Evolutionary conservation across 2,329 filamentous ascomycete genomes (phyloP).

Genomic region (Tolypocladium tropicale): DNA sequence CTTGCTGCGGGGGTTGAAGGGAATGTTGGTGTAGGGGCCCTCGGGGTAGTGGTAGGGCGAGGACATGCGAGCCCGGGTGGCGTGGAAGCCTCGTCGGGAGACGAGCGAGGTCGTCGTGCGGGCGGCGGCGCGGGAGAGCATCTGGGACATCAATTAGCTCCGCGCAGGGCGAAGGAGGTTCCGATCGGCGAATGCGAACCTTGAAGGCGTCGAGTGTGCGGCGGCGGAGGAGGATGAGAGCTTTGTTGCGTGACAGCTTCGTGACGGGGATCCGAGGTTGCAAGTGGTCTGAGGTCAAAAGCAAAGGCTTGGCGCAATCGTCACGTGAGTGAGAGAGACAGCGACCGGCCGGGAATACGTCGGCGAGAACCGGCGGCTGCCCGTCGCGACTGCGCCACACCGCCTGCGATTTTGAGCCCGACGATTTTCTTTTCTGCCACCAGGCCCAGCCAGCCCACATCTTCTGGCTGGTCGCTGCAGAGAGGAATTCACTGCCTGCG

Average conservation of each 20-base stretch:
- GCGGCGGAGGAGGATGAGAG: constrained; percentile 14
- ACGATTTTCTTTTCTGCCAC: constrained; percentile 17
- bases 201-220: constrained; percentile 6
- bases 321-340: constrained; percentile 8
- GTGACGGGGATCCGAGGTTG: constrained; percentile 16
- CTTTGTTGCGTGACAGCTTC: constrained; percentile 14
- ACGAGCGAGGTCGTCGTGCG: constrained; percentile 58
- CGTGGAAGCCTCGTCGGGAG: constrained; percentile 88
- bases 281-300: constrained; percentile 21
- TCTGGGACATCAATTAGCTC: constrained; percentile 48
- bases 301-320: constrained; percentile 13
- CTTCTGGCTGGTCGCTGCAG: neutral
- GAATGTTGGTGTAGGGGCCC: constrained; percentile 87
- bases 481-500: constrained; percentile 1
- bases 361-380: neutral
- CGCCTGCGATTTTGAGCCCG: constrained; percentile 9
- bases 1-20: constrained; percentile 90
- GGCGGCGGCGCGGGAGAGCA: constrained; percentile 65
- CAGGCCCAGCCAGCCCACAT: constrained; percentile 11
- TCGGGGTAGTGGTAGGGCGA: constrained; percentile 98
- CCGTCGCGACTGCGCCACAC: constrained; percentile 8
- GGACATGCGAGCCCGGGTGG: constrained; percentile 72
- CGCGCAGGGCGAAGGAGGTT: neutral
- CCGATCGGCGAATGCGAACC: constrained; percentile 8
- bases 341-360: neutral